Conservation (phyloP, 1,284 basidiomycete genomes). For the Rhodotorula sp. region DNA sequence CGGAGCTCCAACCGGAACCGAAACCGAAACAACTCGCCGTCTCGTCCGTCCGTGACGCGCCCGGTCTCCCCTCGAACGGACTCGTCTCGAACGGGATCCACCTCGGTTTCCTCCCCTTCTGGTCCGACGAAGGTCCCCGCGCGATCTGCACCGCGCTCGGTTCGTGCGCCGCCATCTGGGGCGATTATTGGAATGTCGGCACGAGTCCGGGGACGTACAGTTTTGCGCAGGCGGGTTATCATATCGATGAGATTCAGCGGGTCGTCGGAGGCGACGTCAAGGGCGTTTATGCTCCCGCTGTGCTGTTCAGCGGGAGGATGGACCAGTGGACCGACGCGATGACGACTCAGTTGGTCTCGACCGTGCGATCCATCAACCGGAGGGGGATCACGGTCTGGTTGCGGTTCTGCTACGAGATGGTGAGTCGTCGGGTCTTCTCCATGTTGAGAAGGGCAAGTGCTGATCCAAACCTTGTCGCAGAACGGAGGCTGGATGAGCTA, state of each 20-base stretch:
- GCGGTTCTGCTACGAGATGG: conserved; percentile 44
- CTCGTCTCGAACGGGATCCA: conserved; percentile 16
- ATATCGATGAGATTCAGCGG: conserved; percentile 25
- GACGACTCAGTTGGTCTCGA: conserved; percentile 32
- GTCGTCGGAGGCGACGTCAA: conserved; percentile 22
- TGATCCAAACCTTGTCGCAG: not conserved
- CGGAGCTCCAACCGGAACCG: too few species aligned
- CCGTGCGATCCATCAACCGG: conserved; percentile 24
- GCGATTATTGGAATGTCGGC: conserved; percentile 42
- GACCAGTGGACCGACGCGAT: conserved; percentile 41
- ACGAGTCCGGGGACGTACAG: not conserved
- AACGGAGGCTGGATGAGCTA: conserved; percentile 45
- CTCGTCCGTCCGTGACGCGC: not conserved
- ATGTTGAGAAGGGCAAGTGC: not conserved
- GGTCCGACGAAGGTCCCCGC: conserved; percentile 44
- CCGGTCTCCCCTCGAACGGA: conserved; percentile 36
- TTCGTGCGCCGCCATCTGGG: conserved; percentile 28
- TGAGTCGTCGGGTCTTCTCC: not conserved
- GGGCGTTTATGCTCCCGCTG: conserved; percentile 41
- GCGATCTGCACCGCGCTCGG: conserved; percentile 43
- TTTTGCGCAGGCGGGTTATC: conserved; percentile 38
- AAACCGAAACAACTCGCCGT: not conserved
- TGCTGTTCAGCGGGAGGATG: conserved; percentile 37
- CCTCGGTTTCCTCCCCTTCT: conserved; percentile 45
- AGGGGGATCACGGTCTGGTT: conserved; percentile 42